Evolutionary conservation across 495 filamentous ascomycete genomes (phyloP), one percentile per base, ranked within the genome.

Genomic region (Bacidia rubella): DNA sequence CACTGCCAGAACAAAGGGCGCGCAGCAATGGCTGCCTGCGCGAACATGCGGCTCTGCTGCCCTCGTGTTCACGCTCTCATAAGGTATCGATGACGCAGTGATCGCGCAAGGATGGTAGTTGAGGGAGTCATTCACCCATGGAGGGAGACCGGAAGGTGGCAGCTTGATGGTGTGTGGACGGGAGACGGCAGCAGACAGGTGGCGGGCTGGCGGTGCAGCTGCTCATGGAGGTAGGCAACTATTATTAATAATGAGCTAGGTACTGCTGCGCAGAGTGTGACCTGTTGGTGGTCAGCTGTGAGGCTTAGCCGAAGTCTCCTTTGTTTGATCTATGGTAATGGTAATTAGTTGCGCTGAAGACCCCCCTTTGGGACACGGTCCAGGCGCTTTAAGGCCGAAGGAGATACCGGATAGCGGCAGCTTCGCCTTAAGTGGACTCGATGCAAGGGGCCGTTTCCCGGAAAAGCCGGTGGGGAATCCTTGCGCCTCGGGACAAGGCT

Each of bases 11-110:
- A 50, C 47, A 50, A 50, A 38, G 26, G 25, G 47, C 25, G 25
- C 27, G 29, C 47, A 48, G 47, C 9, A 15, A 50, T 50, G 24
- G 45, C 21, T 32, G 47, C 25, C 47, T 50, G 26, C 5, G 10
- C 47, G 29, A 19, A 25, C 25, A 17, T 50, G 47, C 47, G 47
- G 26, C 10, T 50, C 47, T 38, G 29, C 29, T 7, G 15, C 15
- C 7, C 15, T 35, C 29, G 29, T 35, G 29, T 35, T 35, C 29
- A 35, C 29, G 29, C 29, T 5, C 15, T 15, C 29, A 35, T 35
- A 7, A 35, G 29, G 29, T 35, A 35, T 35, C 29, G 29, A 35
- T 35, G 29, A 35, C 29, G 29, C 29, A 35, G 29, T 7, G 15
- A 15, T 15, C 15, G 29, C 29, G 15, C 29, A 35, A 35, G 29